Base-by-base conservation (phyloP, 495 filamentous ascomycete species). In the Letharia lupina region DNA sequence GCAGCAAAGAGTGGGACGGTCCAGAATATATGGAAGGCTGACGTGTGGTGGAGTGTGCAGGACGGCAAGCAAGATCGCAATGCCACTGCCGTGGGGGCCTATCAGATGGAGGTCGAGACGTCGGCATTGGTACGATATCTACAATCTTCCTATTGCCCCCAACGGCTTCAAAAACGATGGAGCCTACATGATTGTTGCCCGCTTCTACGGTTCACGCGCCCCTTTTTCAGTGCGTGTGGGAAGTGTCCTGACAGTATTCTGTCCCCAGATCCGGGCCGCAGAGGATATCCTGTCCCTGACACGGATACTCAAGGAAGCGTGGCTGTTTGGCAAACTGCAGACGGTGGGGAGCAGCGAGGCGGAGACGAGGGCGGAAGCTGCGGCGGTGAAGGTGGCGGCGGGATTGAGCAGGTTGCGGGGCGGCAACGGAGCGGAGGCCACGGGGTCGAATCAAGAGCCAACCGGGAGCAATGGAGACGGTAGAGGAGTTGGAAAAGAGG, bases 301-400 rank as follows among this genome's bases (percentile, higher is more conserved):
- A 42, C 81, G 87, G 18, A 75, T 78, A 10, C 76, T 91, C 77
- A 89, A 90, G 74, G 88, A 91, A 70, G 79, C 83, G n/a, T 91
- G 88, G 88, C 76, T 90, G 35, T 89, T 88, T 70, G 88, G 88
- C 20, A 82, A 86, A 66, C 77, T 90, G n/a, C 77, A 89, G 33
- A 87, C 86, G 0, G 72, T 89, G 12, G 83, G 82, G 73, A 79
- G 52, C 74, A 79, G 56, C 73, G 75, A 45, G 79, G 73, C 73
- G 39, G 75, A 79, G 65, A 76, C 82, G 70, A 77, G 79, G 70
- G 76, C 83, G 23, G 84, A 86, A 70, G 74, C 75, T 44, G 77
- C 85, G 66, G 84, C 79, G 6, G 78, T 78, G 72, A 79, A 76
- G 35, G 78, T 87, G 35, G 80, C 78, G 59, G 75, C 77, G 66